Base-by-base conservation (phyloP, 2,329 filamentous ascomycete species). In the Fusarium albidum region DNA sequence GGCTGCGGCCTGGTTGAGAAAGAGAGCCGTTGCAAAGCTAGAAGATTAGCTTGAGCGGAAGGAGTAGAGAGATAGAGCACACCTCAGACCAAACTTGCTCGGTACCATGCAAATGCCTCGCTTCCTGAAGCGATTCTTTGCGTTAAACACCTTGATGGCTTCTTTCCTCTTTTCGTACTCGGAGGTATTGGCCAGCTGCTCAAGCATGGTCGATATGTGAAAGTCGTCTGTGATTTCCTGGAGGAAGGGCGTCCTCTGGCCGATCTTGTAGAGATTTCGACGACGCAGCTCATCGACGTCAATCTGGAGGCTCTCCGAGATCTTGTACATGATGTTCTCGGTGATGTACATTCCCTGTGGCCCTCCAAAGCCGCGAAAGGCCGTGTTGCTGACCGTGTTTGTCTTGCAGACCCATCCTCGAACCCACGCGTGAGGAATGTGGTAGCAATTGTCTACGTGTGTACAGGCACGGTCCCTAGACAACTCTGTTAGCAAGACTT, bases 81-180 rank as follows among this genome's bases (percentile, higher is more conserved):
- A 39, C 50, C 91, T 95, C 66, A 96, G 96, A 63, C 92, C 92
- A 64, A 96, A 96, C 67, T 96, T 96, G 13, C 92, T 96, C 0
- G 92, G 92, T 49, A 96, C 86, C 15, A 96, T 76, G 6, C 91
- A 87, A 34, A 84, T 73, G 1, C 92, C 92, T 46, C 91, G 86
- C 77, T 96, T 96, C 71, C 91, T 92, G 92, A 92, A 96, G 70
- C 92, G 94, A 75, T 93, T 89, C 13, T 80, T 81, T 31, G 79
- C 79, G 75, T 96, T 96, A 77, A 92, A 96, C 54, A 87, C 82
- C 5, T 13, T 31, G 5, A 48, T 15, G 3, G 35, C 25, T 6
- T 11, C 12, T 11, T 52, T 52, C n/a, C 49, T 13, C 25, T 47
- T 46, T 32, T 52, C 42, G 11, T 52, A 52, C 8, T 47, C 34